Evolutionary conservation across 306 rosid species (phyloP).

Genomic region (peach (Prunus persica)): Prunus_persica_NCBIv2 NC_034010.1:29723501-29724000

Average conservation of each 20-base stretch:
- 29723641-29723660: constrained; percentile 45
- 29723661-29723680: constrained; percentile 63
- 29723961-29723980: constrained; percentile 6
- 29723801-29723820: constrained; percentile 59
- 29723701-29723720: constrained; percentile 36
- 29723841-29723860: constrained; percentile 57
- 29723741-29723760: constrained; percentile 27
- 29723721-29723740: constrained; percentile 40
- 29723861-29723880: constrained; percentile 47
- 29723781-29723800: constrained; percentile 60
- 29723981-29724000: background rate
- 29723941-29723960: background rate
- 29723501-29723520: constrained; percentile 41
- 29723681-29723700: constrained; percentile 73
- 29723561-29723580: constrained; percentile 36
- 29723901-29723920: constrained; percentile 36
- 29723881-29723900: constrained; percentile 43
- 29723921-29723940: background rate
- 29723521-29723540: constrained; percentile 63
- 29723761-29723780: constrained; percentile 38
- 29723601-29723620: constrained; percentile 27
- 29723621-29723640: constrained; percentile 42
- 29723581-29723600: constrained; percentile 44
- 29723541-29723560: constrained; percentile 46
- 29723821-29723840: constrained; percentile 71